phyloP scores from a whole-genome alignment of 306 rosid species.

The Cyclanthera cordifolia region DNA sequence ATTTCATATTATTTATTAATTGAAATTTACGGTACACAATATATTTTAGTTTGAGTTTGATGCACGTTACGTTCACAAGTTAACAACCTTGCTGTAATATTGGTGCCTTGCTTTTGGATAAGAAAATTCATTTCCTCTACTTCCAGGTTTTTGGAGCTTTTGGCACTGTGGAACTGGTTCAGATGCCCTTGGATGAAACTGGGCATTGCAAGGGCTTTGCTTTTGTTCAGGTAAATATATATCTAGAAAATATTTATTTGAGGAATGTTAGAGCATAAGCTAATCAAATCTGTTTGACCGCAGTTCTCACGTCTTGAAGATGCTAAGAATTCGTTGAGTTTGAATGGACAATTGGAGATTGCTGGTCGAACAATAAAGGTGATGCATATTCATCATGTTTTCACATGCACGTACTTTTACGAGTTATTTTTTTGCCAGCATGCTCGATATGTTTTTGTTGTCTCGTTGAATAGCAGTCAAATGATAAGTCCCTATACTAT shows the following conservation, averaged over 20 bases:
- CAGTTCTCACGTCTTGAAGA: slow-evolving; percentile 93
- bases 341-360: slow-evolving; percentile 86
- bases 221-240: slow-evolving; percentile 65
- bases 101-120: slow-evolving; percentile 1
- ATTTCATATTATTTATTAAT: too few species aligned
- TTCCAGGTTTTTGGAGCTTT: slow-evolving; percentile 91
- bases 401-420: neutral
- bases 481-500: neutral
- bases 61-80: too few species aligned
- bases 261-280: neutral
- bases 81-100: too few species aligned
- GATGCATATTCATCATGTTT: slow-evolving; percentile 12
- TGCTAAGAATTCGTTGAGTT: slow-evolving; percentile 74
- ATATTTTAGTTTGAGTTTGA: too few species aligned
- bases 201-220: slow-evolving; percentile 94
- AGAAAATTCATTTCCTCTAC: neutral
- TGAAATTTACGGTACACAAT: too few species aligned
- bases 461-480: neutral
- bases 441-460: neutral
- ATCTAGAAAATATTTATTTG: neutral
- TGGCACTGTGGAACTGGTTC: slow-evolving; percentile 91
- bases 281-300: slow-evolving; percentile 24
- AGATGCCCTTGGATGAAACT: slow-evolving; percentile 79
- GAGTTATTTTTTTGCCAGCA: neutral
- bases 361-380: slow-evolving; percentile 88